Evolutionary conservation across 2,329 filamentous ascomycete species (phyloP).

Genomic region (Blumeriella jaapii): DNA sequence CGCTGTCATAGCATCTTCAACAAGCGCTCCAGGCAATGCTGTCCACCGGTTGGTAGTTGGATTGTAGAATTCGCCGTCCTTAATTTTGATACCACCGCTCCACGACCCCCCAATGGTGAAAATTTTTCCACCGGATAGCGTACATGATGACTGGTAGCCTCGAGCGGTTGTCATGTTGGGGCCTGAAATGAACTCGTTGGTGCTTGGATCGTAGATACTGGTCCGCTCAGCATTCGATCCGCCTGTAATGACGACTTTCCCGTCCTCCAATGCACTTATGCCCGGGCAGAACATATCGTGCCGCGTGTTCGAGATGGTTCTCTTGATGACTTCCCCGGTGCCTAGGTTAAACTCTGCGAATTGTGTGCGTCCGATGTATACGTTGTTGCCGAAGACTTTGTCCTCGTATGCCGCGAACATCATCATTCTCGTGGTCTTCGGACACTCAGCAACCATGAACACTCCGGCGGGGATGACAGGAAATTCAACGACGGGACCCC

Average conservation of each 20-base stretch:
- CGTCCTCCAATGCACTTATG: constrained; percentile 11
- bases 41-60: constrained; percentile 36
- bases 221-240: constrained; percentile 9
- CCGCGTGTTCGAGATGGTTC: constrained; percentile 5
- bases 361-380: constrained; percentile 1
- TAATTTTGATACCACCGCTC: constrained; percentile 2
- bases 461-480: constrained; percentile 4
- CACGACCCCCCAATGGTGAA: constrained; percentile 7
- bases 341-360: constrained; percentile 4
- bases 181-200: constrained; percentile 1
- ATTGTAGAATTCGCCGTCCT: constrained; percentile 35
- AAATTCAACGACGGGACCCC: constrained; percentile 2
- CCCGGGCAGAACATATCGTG: constrained; percentile 19
- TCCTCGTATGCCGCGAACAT: constrained; percentile 3
- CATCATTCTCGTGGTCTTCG: constrained; percentile 1
- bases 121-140: constrained; percentile 5
- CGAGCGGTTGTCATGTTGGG: constrained; percentile 5
- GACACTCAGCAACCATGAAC: constrained; percentile 4
- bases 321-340: not conserved
- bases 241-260: constrained; percentile 9
- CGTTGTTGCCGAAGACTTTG: constrained; percentile 1
- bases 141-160: constrained; percentile 6
- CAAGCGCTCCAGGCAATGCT: constrained; percentile 31
- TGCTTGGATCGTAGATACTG: constrained; percentile 9
- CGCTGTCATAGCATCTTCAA: constrained; percentile 38